Conservation (phyloP, 495 filamentous ascomycete genomes). For the Aspergillus sclerotioniger region DNA sequence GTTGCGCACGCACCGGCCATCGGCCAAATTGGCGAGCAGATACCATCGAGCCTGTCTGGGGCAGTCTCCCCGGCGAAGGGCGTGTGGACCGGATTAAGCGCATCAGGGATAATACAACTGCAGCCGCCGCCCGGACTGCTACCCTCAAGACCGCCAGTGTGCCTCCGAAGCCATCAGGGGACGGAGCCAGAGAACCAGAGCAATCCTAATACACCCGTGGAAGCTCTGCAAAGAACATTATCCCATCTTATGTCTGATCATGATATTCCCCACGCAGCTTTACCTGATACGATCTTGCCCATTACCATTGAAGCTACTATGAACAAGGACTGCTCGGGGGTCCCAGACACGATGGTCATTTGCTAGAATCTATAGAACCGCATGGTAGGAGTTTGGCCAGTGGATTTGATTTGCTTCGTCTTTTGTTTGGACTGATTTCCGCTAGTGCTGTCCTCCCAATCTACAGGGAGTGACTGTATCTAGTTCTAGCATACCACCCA, state of each 20-base stretch:
- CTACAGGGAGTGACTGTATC: background rate
- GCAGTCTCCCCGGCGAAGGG: constrained; percentile 45
- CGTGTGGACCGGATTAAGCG: constrained; percentile 43
- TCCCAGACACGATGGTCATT: background rate
- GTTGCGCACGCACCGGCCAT: constrained; percentile 21
- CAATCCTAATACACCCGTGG: background rate
- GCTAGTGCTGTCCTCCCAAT: background rate
- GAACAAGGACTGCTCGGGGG: background rate
- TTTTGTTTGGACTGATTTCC: background rate
- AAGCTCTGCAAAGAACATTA: background rate
- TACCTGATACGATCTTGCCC: background rate
- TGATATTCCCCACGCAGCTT: background rate
- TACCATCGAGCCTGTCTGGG: constrained; percentile 46
- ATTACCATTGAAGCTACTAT: background rate
- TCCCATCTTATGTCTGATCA: background rate
- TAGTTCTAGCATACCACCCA: background rate
- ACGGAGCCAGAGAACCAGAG: background rate
- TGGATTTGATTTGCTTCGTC: background rate
- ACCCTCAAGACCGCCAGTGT: constrained; percentile 2
- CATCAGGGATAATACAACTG: constrained; percentile 35
- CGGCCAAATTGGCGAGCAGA: constrained; percentile 48
- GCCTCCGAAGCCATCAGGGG: background rate
- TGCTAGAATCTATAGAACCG: background rate
- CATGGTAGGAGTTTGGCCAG: constrained; percentile 6
- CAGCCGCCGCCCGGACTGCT: constrained; percentile 23